These are phyloP conservation scores for Zangia roseola DNA, from an alignment of 768 basidiomycete species.

Conservation along the genomic window DNA sequence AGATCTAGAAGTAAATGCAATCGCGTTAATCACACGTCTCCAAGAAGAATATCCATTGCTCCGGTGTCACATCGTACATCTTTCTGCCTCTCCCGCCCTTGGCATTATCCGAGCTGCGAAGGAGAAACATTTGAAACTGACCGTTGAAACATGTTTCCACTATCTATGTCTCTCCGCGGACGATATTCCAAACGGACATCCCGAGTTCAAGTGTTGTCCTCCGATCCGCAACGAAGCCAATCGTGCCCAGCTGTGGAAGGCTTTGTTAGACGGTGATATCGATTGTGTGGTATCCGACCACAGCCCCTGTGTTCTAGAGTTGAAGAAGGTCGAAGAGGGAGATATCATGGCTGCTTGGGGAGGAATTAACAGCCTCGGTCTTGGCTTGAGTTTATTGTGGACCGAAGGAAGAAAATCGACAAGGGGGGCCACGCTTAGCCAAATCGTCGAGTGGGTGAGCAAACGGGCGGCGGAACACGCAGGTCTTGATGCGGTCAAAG, in stretches of 20 bases:
- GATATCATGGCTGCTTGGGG: conserved; percentile 93
- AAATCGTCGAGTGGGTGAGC: conserved; percentile 76
- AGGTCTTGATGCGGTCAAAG: conserved; percentile 68
- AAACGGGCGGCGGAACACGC: conserved; percentile 77
- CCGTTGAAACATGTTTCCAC: conserved; percentile 97
- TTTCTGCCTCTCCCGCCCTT: conserved; percentile 83
- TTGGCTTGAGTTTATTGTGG: conserved; percentile 88
- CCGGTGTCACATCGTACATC: conserved; percentile 92
- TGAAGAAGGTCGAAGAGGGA: conserved; percentile 78
- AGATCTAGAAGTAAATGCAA: conserved; percentile 76
- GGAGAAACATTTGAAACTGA: conserved; percentile 62
- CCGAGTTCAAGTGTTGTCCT: conserved; percentile 96
- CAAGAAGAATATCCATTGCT: conserved; percentile 62
- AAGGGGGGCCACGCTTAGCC: conserved; percentile 51
- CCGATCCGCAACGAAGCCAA: conserved; percentile 81
- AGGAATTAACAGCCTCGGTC: conserved; percentile 86
- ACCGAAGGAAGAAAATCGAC: conserved; percentile 66
- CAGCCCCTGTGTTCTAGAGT: conserved; percentile 79
- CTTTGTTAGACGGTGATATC: conserved; percentile 77
- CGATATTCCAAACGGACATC: conserved; percentile 68
- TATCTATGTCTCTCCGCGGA: conserved; percentile 81
- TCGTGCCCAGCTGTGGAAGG: conserved; percentile 76
- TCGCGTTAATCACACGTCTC: conserved; percentile 69
- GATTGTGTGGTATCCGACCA: conserved; percentile 97
- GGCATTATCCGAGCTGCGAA: conserved; percentile 72